Base-by-base conservation (phyloP, 345 rosid genomes). In the Isatis tinctoria region DNA sequence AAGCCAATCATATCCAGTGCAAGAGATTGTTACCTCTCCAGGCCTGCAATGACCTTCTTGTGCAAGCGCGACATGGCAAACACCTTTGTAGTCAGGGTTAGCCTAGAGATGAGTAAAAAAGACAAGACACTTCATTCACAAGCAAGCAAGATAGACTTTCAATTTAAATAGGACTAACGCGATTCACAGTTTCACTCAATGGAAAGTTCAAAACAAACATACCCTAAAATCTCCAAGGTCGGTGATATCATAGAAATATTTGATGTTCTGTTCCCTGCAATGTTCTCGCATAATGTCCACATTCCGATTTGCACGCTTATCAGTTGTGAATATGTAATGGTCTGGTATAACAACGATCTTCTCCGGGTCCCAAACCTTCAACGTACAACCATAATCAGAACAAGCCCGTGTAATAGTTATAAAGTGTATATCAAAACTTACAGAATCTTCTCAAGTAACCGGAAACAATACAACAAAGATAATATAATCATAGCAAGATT, bases 31-130 rank as follows among this genome's bases (percentile, higher is more conserved):
- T 65, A 95, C 99, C 96, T 95, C 99, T 77, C 98, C 98, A 60
- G 98, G 99, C 73, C 99, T 86, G 86, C 97, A 92, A 76, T 92
- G 99, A 73, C 98, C 99, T 84, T 95, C 99, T 87, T 95, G 98
- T 41, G 99, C 98, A 78, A 95, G 94, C 53, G 99, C 99, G 51
- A 95, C 65, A 72, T 95, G 99, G 77, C 98, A 95, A 73, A 95
- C 99, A 49, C 99, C 99, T 88, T 95, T 95, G 76, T 92, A 95
- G 81, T 95, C 97, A 62, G 94, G 99, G 72, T 95, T 95, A 54
- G 81, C 99, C 99, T 92, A 82, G 69, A 83, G 26, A 72, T 63
- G 37, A 40, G 49, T 6, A 32, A 32, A 32, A 32, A 60, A 60
- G 18, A 4, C 70, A 61, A 30, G 16, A 37, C 35, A 45, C n/a